Percentiles rank a stretch among this genome's conserved stretches.
Evolutionary conservation across 2,329 filamentous ascomycete genomes (phyloP).

Genomic region (Pestalotiopsis sp.): DNA sequence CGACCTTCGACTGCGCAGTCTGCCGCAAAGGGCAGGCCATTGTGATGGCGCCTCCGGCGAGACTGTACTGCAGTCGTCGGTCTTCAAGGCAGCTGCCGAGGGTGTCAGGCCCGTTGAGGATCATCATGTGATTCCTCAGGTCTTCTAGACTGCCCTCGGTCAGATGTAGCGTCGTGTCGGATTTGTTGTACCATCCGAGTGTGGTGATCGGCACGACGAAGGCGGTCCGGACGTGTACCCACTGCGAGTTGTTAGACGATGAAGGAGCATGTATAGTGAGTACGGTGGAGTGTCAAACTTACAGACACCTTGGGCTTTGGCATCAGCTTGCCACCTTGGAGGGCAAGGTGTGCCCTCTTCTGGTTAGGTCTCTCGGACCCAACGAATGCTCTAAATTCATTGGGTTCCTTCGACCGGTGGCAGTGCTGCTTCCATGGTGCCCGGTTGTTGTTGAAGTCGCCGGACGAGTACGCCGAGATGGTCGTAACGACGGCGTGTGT

Average conservation of each 20-base stretch:
- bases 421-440: constrained; percentile 32
- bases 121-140: constrained; percentile 18
- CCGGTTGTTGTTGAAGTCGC: constrained; percentile 20
- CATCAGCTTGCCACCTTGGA: constrained; percentile 23
- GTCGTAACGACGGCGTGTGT: constrained; percentile 30
- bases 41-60: neutral
- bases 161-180: constrained; percentile 14
- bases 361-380: constrained; percentile 25
- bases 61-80: neutral
- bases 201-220: constrained; percentile 24
- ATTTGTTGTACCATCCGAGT: constrained; percentile 24
- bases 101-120: neutral
- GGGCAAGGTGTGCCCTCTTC: constrained; percentile 22
- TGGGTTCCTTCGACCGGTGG: constrained; percentile 25
- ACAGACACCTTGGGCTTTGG: constrained; percentile 22
- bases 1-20: neutral
- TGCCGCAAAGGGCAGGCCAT: too few species aligned
- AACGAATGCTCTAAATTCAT: constrained; percentile 33
- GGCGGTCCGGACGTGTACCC: constrained; percentile 24
- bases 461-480: constrained; percentile 34
- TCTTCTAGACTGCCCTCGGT: constrained; percentile 18
- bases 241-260: constrained; percentile 17
- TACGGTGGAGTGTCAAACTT: neutral
- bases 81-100: neutral
- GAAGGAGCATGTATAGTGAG: neutral